These are phyloP conservation scores for Pichia sp. DNA, from an alignment of 1,139 yeast genomes.

Conservation along the genomic window DNA sequence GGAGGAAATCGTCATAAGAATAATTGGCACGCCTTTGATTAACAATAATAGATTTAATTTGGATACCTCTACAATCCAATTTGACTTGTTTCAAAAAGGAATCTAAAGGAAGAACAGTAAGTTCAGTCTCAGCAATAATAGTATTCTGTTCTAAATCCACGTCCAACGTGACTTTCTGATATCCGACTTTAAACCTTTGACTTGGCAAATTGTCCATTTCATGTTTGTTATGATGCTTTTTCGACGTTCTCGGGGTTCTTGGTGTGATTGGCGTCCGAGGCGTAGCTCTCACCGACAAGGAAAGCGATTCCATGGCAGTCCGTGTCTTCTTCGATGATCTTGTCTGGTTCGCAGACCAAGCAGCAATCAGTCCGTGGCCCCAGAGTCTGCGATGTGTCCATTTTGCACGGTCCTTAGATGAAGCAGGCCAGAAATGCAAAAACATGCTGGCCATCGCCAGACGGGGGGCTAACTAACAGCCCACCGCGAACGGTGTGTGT, in stretches of 20 bases:
- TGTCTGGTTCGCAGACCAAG: no score
- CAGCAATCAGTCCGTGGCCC: no score
- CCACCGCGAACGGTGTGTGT: no score
- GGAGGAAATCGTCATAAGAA: conserved; percentile 43
- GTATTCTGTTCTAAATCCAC: conserved; percentile 52
- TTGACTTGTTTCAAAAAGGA: conserved; percentile 52
- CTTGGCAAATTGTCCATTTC: conserved; percentile 24
- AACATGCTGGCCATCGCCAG: no score
- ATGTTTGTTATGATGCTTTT: conserved; percentile 24
- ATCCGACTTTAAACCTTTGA: conserved; percentile 51
- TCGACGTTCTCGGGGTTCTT: conserved; percentile 22
- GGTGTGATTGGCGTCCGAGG: conserved; percentile 28
- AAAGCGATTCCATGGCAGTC: not conserved
- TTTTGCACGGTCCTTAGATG: no score
- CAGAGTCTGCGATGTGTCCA: no score
- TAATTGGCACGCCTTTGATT: conserved; percentile 52
- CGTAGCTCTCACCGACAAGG: conserved; percentile 13
- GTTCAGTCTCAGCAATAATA: conserved; percentile 72
- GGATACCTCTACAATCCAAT: conserved; percentile 78
- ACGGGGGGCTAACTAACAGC: no score
- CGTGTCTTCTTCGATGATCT: no score
- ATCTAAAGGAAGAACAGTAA: conserved; percentile 70
- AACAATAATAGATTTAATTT: conserved; percentile 55
- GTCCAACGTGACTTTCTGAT: conserved; percentile 63
- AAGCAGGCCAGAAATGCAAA: no score